Base-by-base conservation (phyloP, 371 early-diverging fungal species). In the Mucor piriformis region DNA sequence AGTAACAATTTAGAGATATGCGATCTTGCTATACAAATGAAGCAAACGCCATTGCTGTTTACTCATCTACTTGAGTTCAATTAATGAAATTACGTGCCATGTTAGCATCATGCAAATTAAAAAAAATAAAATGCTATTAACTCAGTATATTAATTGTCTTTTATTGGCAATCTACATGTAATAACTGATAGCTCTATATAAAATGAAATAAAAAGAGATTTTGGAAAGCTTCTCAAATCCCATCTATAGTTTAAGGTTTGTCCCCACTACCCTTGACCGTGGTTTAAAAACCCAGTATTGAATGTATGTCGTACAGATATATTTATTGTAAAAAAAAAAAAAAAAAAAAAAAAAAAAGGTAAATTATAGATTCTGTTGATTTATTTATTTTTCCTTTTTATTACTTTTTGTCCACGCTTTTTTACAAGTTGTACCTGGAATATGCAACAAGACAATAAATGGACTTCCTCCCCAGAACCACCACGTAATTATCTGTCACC, bases 401-500 rank as follows among this genome's bases (percentile, higher is more conserved):
- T 54, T 25, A 18, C 53, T 47, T 33, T 43, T 20, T 32, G 12
- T 42, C 42, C n/a, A n/a, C n/a, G n/a, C n/a, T 47, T 58, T 34
- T 49, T 63, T 32, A 32, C 29, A 34, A 29, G 16, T 55, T n/a
- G 29, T 50, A 50, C 15, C 40, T 34, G 35, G 15, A 49, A 55
- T 42, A 63, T 63, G 61, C 68, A 57, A 47, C 48, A 68, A 57
- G 64, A 61, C 37, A 69, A 47, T 27, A 69, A 69, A 49, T 69
- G 69, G 69, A 63, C 63, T 37, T 64, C 69, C 43, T 58, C 61
- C 42, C 61, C 64, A 34, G 61, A 69, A n/a, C 48, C 64, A 29
- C 56, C 64, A 23, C 64, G 61, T 50, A 69, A 69, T 54, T 69
- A 64, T 50, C 64, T 69, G 64, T 46, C 69, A 42, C 59, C 61